These are phyloP conservation scores for Rhynchosporium secalis DNA, from an alignment of 2,329 filamentous ascomycete genomes.

Conservation along the genomic window DNA sequence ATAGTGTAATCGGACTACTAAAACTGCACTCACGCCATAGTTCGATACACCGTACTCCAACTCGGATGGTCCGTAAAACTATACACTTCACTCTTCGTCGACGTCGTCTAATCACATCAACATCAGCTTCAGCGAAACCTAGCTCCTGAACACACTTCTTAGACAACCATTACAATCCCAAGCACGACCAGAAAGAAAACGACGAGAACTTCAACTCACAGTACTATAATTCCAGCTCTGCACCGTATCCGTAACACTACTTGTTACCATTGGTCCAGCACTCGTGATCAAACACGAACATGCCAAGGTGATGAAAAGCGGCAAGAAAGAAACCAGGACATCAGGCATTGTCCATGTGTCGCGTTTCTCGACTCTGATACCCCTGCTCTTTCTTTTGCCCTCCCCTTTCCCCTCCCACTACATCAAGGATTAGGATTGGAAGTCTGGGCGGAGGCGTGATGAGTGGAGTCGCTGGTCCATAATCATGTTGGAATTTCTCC, in stretches of 20 bases:
- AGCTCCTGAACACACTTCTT: neutral
- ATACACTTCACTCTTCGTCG: constrained; percentile 10
- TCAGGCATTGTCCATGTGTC: constrained; percentile 2
- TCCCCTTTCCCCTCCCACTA: neutral
- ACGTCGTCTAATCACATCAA: neutral
- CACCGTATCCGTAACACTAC: constrained; percentile 1
- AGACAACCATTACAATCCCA: neutral
- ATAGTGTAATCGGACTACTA: neutral
- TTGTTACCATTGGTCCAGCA: neutral
- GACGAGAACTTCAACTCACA: neutral
- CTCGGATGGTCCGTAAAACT: constrained; percentile 7
- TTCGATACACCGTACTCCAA: constrained; percentile 5
- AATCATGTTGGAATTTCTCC: neutral
- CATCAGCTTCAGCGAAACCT: neutral
- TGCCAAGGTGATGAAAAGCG: neutral
- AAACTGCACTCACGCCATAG: neutral
- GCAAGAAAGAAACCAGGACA: neutral
- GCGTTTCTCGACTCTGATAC: constrained; percentile 3
- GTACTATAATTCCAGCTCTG: constrained; percentile 13
- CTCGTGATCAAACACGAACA: constrained; percentile 14
- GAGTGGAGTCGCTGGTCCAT: neutral
- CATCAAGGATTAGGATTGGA: neutral
- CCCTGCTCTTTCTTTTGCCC: neutral
- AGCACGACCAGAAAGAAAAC: neutral
- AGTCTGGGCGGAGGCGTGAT: neutral